A percentile compares a stretch with the other conserved stretches of the same genome.
These are phyloP conservation scores for Hypoxylon sp. DNA, from an alignment of 2,329 filamentous ascomycete species.

Conservation along the genomic window DNA sequence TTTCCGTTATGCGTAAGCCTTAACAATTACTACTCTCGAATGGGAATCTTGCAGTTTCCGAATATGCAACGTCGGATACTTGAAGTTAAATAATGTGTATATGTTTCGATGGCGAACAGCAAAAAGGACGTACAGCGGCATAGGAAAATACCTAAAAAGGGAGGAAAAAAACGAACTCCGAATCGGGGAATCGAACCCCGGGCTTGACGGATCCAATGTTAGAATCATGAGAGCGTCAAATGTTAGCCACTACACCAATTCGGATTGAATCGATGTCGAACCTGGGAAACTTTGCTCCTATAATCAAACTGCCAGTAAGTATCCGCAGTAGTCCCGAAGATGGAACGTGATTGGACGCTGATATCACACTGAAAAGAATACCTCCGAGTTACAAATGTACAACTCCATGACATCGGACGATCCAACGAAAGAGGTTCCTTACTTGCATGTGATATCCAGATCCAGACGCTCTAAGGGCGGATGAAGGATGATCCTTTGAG, in stretches of 20 bases:
- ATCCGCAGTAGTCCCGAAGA: neutral
- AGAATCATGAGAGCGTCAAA: conserved; percentile 55
- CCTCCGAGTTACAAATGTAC: no score
- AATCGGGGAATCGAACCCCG: conserved; percentile 53
- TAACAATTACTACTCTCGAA: no score
- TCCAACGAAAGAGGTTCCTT: no score
- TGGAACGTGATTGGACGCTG: neutral
- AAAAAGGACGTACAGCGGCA: neutral
- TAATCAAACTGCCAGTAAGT: neutral
- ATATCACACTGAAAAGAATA: no score
- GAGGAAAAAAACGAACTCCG: conserved; percentile 39
- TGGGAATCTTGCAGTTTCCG: no score
- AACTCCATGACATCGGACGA: no score
- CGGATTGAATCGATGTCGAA: conserved; percentile 40
- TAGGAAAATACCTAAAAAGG: neutral
- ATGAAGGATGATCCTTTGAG: neutral
- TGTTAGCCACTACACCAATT: conserved; percentile 57
- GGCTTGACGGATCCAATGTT: conserved; percentile 45
- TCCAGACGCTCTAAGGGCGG: no score
- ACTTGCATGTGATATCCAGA: no score
- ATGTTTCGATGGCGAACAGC: no score
- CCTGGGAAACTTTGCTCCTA: neutral
- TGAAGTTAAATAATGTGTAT: no score
- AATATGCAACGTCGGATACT: no score
- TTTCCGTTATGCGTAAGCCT: neutral